Evolutionary conservation across 2,329 filamentous ascomycete genomes (phyloP).

Genomic region (Claviceps quebecensis): DNA sequence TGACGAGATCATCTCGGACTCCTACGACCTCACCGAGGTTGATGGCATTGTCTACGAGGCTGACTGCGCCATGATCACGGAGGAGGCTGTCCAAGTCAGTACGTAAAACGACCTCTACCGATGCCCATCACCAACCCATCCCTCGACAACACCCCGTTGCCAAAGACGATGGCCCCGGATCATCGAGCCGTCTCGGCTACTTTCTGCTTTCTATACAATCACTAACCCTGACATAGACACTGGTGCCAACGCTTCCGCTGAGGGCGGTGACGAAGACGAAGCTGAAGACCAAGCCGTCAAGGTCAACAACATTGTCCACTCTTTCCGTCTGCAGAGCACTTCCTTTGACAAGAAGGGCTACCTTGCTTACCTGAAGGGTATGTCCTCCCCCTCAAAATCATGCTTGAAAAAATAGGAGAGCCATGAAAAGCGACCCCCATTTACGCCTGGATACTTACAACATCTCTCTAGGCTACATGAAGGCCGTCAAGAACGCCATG

Average conservation of each 20-base stretch:
- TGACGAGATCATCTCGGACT: slow-evolving; percentile 96
- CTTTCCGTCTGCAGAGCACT: slow-evolving; percentile 75
- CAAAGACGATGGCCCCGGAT: too few species aligned
- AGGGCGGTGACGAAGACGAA: slow-evolving; percentile 72
- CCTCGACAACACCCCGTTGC: neutral
- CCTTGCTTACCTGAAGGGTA: slow-evolving; percentile 74
- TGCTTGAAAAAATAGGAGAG: too few species aligned
- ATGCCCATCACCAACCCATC: neutral
- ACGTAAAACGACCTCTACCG: slow-evolving; percentile 21
- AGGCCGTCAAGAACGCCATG: slow-evolving; percentile 63
- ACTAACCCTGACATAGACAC: slow-evolving; percentile 41
- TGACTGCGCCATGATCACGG: slow-evolving; percentile 79
- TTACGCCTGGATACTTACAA: neutral
- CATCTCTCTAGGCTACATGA: slow-evolving; percentile 61
- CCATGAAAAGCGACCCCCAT: too few species aligned
- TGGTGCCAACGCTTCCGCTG: slow-evolving; percentile 93
- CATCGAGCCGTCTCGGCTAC: neutral
- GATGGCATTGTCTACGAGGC: slow-evolving; percentile 77
- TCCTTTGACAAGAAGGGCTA: slow-evolving; percentile 80
- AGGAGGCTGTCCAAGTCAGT: slow-evolving; percentile 63
- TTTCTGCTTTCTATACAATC: neutral
- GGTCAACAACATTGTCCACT: slow-evolving; percentile 88
- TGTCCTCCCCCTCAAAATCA: slow-evolving; percentile 10
- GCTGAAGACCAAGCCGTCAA: slow-evolving; percentile 54
- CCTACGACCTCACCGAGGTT: slow-evolving; percentile 68